These are phyloP conservation scores for Pelargonium cotyledonis DNA, from an alignment of 441 rosid species.

Conservation along the genomic window DNA sequence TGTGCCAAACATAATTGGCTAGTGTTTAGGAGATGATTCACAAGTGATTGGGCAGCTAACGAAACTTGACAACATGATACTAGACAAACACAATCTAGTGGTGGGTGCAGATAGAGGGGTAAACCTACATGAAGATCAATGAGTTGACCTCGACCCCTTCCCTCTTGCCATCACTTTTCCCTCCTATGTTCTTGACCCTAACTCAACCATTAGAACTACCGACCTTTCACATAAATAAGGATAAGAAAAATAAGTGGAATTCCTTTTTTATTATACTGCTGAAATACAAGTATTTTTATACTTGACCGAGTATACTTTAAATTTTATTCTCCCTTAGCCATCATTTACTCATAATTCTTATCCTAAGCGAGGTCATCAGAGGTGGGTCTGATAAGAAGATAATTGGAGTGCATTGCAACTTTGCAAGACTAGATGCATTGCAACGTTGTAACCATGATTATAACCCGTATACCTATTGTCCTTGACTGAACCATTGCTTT, in stretches of 20 bases:
- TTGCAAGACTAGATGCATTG: background rate
- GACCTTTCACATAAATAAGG: background rate
- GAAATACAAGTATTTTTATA: too few relatives aligned
- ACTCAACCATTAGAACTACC: background rate
- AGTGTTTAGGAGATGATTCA: too few relatives aligned
- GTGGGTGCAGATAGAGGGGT: too few relatives aligned
- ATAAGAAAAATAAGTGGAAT: background rate
- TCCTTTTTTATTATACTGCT: background rate
- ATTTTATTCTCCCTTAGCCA: background rate
- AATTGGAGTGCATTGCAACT: background rate
- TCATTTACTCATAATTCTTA: background rate
- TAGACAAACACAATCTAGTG: too few relatives aligned
- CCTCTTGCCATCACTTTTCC: background rate
- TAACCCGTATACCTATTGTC: background rate
- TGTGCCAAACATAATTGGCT: too few relatives aligned
- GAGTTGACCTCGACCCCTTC: background rate
- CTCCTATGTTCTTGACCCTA: background rate
- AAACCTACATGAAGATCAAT: too few relatives aligned
- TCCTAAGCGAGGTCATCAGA: background rate
- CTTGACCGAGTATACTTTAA: background rate
- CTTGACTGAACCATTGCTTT: conserved; percentile 9
- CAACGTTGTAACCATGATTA: background rate
- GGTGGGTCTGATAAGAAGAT: background rate
- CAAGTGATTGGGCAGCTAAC: too few relatives aligned
- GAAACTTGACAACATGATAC: too few relatives aligned